Conservation (phyloP, 2,329 filamentous ascomycete species). For the Epichloe glyceriae region DNA sequence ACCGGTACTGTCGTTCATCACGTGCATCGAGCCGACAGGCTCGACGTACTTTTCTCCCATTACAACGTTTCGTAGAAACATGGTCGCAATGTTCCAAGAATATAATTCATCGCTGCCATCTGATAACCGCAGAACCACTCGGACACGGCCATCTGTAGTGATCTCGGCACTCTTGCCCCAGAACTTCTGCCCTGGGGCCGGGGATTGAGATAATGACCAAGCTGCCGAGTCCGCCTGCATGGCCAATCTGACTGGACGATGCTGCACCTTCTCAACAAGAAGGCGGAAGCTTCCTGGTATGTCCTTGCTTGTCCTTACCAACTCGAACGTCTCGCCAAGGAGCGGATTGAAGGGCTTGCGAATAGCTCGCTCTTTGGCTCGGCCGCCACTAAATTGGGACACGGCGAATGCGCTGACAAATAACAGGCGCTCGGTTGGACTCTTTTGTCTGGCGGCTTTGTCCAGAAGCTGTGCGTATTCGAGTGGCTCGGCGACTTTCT, state of each 20-base stretch:
- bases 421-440: constrained; percentile 57
- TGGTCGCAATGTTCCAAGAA: constrained; percentile 78
- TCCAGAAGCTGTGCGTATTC: constrained; percentile 85
- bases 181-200: constrained; percentile 88
- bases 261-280: constrained; percentile 88
- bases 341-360: constrained; percentile 97
- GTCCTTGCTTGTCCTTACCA: constrained; percentile 72
- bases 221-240: constrained; percentile 78
- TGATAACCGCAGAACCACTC: constrained; percentile 54
- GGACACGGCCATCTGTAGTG: constrained; percentile 77
- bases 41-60: constrained; percentile 98
- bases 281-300: constrained; percentile 66
- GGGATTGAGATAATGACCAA: constrained; percentile 82
- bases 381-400: constrained; percentile 67
- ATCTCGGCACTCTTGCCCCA: constrained; percentile 97
- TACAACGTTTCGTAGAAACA: constrained; percentile 89
- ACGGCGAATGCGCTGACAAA: constrained; percentile 85
- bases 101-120: constrained; percentile 68
- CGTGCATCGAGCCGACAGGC: constrained; percentile 78
- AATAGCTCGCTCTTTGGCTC: constrained; percentile 80
- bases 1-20: constrained; percentile 72
- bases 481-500: constrained; percentile 78
- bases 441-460: constrained; percentile 50
- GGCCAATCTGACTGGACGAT: constrained; percentile 83
- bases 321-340: constrained; percentile 88